A percentile compares a stretch with the other conserved stretches of the same genome.
These are phyloP conservation scores for Cyclanthera cordifolia DNA, from an alignment of 306 rosid species.

Conservation along the genomic window DNA sequence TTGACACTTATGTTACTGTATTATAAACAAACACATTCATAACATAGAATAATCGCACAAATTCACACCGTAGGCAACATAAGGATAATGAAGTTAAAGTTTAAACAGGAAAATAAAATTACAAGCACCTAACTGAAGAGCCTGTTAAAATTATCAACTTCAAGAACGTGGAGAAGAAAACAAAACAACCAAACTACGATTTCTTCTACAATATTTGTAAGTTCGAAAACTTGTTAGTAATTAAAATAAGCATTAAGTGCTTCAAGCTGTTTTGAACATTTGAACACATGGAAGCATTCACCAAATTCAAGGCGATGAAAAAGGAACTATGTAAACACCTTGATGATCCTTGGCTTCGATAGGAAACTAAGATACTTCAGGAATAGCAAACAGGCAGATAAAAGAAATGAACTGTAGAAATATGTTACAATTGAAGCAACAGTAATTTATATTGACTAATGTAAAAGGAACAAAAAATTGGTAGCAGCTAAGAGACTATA, in stretches of 20 bases:
- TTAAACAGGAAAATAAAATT: neutral
- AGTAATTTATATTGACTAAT: neutral
- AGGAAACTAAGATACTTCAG: neutral
- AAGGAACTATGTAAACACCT: neutral
- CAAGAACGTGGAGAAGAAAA: neutral
- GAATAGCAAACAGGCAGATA: neutral
- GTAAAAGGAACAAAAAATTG: slow-evolving; percentile 6
- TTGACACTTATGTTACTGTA: neutral
- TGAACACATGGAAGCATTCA: neutral
- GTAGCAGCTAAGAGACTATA: slow-evolving; percentile 17
- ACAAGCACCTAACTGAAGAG: neutral
- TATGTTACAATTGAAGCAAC: neutral
- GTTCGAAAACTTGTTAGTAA: neutral
- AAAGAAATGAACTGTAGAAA: neutral
- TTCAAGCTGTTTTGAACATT: neutral
- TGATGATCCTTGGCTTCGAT: neutral
- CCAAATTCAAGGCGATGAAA: neutral
- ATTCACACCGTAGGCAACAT: neutral
- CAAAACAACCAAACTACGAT: neutral
- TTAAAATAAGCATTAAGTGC: neutral
- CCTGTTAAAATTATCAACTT: neutral
- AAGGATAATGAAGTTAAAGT: neutral
- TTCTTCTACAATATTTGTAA: neutral
- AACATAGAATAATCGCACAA: neutral
- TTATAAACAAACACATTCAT: neutral